Evolutionary conservation across 2,329 filamentous ascomycete species (phyloP), one percentile per base, ranked within the genome.

Genomic region (Pseudogymnoascus sp.): DNA sequence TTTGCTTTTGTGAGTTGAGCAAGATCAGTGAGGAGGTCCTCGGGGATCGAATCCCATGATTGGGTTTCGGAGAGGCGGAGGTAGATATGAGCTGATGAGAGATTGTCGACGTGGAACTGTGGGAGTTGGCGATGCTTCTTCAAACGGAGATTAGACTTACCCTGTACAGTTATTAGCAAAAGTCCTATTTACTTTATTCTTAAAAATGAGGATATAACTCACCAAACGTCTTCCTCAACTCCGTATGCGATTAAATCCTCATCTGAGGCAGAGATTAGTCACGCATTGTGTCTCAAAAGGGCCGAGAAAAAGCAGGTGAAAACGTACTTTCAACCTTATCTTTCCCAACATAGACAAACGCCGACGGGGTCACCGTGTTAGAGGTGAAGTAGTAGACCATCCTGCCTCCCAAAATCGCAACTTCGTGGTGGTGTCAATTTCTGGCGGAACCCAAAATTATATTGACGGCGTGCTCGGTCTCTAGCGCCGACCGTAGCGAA

Each of bases 371-470:
- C 40, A 96, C 91, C 44, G 86, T 86, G 66, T 85, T 93, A 26
- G 93, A 97, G 1, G 87, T 95, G 76, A 95, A 97, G 76, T 97
- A 97, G 79, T 90, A 96, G 56, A 99, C 95, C 95, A 99, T 96
- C 29, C 72, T 76, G 56, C 50, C 50, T 38, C 59, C 59, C 38
- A 40, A 40, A 61, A 26, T 38, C 35, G 38, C 21, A 42, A 40
- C 35, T 29, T 26, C 59, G 13, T 61, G 40, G 33, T 61, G 59
- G 38, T 61, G 62, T 35, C 21, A 59, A 16, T 62, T 64, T 61
- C 56, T 50, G 47, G 61, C 16, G 16, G 26, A 11, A 16, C 42
- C 47, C 11, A 61, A 65, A 70, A 64, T 71, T 65, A 74, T 74
- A 74, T 73, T 73, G 65, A 63, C 61, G 33, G 67, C 67, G 19